phyloP scores from a whole-genome alignment of 768 basidiomycete genomes.

The Tubosaeta sp. region DNA sequence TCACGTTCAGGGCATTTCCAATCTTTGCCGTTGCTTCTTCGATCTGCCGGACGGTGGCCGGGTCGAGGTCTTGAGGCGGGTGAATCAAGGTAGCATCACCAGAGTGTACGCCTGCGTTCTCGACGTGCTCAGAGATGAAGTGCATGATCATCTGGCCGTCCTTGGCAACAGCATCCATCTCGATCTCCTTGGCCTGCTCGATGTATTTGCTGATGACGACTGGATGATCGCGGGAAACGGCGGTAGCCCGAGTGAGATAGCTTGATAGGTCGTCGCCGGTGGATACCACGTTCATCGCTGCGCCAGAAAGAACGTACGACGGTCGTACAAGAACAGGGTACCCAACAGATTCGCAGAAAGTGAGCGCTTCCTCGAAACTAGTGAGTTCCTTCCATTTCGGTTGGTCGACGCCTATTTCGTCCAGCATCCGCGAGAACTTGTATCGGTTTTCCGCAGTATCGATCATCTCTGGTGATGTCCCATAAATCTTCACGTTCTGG shows the following conservation, averaged over 20 bases:
- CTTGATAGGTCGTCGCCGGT: slow-evolving; percentile 85
- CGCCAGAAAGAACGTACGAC: slow-evolving; percentile 98
- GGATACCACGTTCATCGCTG: slow-evolving; percentile 99
- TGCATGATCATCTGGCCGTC: slow-evolving; percentile 99
- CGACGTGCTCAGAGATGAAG: slow-evolving; percentile 98
- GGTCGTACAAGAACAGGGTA: slow-evolving; percentile 96
- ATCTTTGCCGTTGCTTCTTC: slow-evolving; percentile 98
- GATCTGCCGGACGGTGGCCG: slow-evolving; percentile 92
- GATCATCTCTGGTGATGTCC: slow-evolving; percentile 99
- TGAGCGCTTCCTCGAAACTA: slow-evolving; percentile 78
- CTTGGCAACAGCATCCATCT: slow-evolving; percentile 98
- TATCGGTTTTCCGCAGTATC: slow-evolving; percentile 98
- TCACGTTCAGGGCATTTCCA: slow-evolving; percentile 95
- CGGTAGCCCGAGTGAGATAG: slow-evolving; percentile 92
- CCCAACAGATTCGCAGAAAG: slow-evolving; percentile 90
- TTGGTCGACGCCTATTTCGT: slow-evolving; percentile 98
- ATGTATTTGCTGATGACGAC: slow-evolving; percentile 99
- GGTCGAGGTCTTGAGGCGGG: slow-evolving; percentile 97
- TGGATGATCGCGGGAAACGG: slow-evolving; percentile 93
- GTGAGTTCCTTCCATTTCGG: slow-evolving; percentile 96
- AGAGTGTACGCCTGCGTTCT: slow-evolving; percentile 98
- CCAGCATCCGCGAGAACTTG: slow-evolving; percentile 98
- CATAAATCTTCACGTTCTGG: slow-evolving; percentile 97
- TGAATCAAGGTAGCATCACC: slow-evolving; percentile 98
- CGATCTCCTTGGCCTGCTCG: slow-evolving; percentile 99